phyloP scores from a whole-genome alignment of 2,329 filamentous ascomycete genomes.

The Colletotrichum sp. region DNA sequence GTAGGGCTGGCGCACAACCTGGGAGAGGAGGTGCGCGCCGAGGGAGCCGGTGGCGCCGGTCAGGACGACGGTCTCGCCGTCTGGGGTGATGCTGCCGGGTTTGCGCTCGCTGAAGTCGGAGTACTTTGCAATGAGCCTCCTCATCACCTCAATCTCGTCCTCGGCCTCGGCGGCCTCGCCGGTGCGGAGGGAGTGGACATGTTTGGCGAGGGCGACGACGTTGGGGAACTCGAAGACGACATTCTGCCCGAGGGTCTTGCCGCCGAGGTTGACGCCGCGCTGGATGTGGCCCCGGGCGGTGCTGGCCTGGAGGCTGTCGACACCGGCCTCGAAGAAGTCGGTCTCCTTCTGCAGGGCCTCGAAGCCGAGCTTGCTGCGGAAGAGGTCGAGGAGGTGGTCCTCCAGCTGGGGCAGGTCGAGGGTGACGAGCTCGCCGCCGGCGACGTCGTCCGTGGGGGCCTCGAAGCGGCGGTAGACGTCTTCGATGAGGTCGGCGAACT shows the following conservation, averaged over 20 bases:
- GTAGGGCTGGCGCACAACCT: constrained; percentile 62
- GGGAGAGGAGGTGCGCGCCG: constrained; percentile 62
- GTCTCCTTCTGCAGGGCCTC: constrained; percentile 29
- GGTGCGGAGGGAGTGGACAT: constrained; percentile 28
- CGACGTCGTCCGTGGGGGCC: constrained; percentile 1
- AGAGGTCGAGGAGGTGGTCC: constrained; percentile 25
- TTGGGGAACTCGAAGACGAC: constrained; percentile 47
- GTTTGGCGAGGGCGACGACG: constrained; percentile 37
- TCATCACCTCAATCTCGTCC: constrained; percentile 37
- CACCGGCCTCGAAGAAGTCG: constrained; percentile 48
- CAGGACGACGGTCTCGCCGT: constrained; percentile 46
- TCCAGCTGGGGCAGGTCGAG: constrained; percentile 28
- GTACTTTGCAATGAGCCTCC: constrained; percentile 40
- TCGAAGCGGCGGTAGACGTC: constrained; percentile 25
- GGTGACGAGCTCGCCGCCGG: not conserved
- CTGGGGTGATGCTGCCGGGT: constrained; percentile 25
- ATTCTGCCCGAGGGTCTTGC: constrained; percentile 35
- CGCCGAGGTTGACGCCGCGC: constrained; percentile 39
- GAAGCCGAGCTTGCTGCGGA: constrained; percentile 30
- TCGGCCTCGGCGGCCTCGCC: constrained; percentile 13
- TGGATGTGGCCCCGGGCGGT: constrained; percentile 47
- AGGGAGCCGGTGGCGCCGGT: constrained; percentile 68
- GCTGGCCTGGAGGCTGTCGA: constrained; percentile 52
- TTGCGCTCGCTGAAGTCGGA: constrained; percentile 32
- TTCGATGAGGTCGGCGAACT: constrained; percentile 49